Evolutionary conservation across 1,284 basidiomycete species (phyloP).

Genomic region (Rhodotorula mucilaginosa): DNA sequence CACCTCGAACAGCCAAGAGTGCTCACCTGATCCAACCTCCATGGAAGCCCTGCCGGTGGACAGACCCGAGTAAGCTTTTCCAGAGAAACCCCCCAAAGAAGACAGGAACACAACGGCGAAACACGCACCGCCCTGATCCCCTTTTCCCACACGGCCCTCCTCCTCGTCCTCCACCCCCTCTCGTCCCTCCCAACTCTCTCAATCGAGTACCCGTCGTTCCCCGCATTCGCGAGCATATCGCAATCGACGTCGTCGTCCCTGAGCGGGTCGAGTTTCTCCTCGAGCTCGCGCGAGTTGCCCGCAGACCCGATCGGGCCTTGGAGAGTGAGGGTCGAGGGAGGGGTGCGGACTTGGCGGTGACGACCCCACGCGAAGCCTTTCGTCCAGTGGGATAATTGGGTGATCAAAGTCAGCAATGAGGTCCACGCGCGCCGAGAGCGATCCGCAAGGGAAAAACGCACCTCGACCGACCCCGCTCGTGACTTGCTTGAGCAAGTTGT

Average conservation of each 20-base stretch:
- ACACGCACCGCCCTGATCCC: conserved; percentile 23
- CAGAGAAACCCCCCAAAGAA: too few relatives aligned
- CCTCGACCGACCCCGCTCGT: conserved; percentile 25
- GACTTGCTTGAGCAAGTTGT: conserved; percentile 29
- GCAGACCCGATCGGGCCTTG: neutral
- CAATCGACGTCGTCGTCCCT: conserved; percentile 30
- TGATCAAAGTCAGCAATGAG: too few relatives aligned
- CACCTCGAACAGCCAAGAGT: too few relatives aligned
- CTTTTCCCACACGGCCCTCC: conserved; percentile 30
- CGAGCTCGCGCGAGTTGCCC: neutral
- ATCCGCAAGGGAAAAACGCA: neutral
- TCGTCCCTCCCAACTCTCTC: neutral
- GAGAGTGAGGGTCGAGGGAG: conserved; percentile 9
- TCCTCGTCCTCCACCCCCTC: conserved; percentile 5
- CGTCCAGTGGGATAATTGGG: too few relatives aligned
- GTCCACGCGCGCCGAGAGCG: too few relatives aligned
- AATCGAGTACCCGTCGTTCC: conserved; percentile 16
- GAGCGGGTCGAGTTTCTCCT: conserved; percentile 11
- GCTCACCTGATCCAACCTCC: conserved; percentile 23
- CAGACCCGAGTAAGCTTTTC: too few relatives aligned
- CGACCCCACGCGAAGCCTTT: conserved; percentile 33
- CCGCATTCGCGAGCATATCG: conserved; percentile 29
- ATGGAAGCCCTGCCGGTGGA: conserved; percentile 16
- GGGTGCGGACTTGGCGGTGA: conserved; percentile 24
- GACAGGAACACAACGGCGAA: too few relatives aligned